phyloP scores from a whole-genome alignment of 2,329 filamentous ascomycete species.

The Penicillium sp. region DNA sequence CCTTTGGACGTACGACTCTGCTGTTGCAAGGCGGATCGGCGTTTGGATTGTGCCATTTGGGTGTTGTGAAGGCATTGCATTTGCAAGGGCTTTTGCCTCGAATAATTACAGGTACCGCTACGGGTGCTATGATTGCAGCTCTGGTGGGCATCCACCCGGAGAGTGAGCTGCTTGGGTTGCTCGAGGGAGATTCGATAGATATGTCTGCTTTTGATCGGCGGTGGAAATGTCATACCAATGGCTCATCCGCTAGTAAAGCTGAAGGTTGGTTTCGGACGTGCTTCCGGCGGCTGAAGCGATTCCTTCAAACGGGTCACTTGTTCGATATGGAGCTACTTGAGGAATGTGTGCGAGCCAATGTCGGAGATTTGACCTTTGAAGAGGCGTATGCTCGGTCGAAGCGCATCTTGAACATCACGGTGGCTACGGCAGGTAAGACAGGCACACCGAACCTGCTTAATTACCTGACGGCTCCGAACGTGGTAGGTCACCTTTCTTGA shows the following conservation, averaged over 20 bases:
- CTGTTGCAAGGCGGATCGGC: slow-evolving; percentile 88
- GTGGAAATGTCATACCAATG: slow-evolving; percentile 22
- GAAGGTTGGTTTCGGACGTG: slow-evolving; percentile 58
- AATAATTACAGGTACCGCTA: slow-evolving; percentile 88
- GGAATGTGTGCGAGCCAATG: slow-evolving; percentile 78
- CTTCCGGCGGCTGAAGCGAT: slow-evolving; percentile 65
- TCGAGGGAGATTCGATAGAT: slow-evolving; percentile 79
- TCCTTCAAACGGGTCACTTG: slow-evolving; percentile 75
- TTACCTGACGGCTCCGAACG: slow-evolving; percentile 88
- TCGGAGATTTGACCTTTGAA: slow-evolving; percentile 88
- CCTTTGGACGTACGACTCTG: slow-evolving; percentile 81
- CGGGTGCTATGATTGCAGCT: slow-evolving; percentile 84
- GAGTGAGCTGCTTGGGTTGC: slow-evolving; percentile 73
- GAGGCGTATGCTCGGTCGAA: slow-evolving; percentile 87
- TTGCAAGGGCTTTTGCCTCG: slow-evolving; percentile 76
- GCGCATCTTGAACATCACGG: slow-evolving; percentile 85
- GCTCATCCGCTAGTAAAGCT: slow-evolving; percentile 19
- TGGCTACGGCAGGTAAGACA: slow-evolving; percentile 70
- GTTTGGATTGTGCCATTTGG: slow-evolving; percentile 86
- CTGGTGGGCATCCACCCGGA: slow-evolving; percentile 84
- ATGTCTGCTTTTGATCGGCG: slow-evolving; percentile 69
- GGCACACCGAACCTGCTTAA: slow-evolving; percentile 85
- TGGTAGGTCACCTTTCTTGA: slow-evolving; percentile 59
- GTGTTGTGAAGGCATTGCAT: slow-evolving; percentile 85
- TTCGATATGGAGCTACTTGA: slow-evolving; percentile 80